Conservation (phyloP, 306 rosid species). For the Alnus glutinosa region DNA sequence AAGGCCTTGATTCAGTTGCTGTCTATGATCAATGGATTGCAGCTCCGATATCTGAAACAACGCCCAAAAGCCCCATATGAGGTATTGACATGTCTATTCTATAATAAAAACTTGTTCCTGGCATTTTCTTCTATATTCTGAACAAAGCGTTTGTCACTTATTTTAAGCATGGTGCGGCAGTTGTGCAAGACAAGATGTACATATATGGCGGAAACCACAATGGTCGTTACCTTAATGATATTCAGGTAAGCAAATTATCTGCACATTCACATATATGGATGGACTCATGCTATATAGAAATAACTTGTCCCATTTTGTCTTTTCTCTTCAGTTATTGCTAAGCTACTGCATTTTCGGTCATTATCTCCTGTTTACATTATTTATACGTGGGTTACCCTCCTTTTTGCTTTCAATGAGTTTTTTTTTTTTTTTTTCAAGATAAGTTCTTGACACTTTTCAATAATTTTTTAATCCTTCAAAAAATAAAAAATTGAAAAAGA, state of each 20-base stretch:
- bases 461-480: slow-evolving; percentile 8
- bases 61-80: slow-evolving; percentile 86
- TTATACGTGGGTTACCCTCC: neutral
- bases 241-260: slow-evolving; percentile 61
- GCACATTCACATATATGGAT: slow-evolving; percentile 16
- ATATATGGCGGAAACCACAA: slow-evolving; percentile 96
- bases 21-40: slow-evolving; percentile 84
- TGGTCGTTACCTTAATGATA: slow-evolving; percentile 93
- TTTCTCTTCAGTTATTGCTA: neutral
- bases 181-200: slow-evolving; percentile 84
- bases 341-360: neutral
- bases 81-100: slow-evolving; percentile 46
- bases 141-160: slow-evolving; percentile 26
- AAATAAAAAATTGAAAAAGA: neutral
- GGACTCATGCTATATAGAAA: slow-evolving; percentile 7
- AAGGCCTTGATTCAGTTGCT: slow-evolving; percentile 63
- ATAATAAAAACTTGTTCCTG: slow-evolving; percentile 11
- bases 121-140: slow-evolving; percentile 21
- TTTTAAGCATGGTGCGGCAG: slow-evolving; percentile 91
- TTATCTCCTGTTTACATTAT: neutral
- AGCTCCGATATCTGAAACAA: slow-evolving; percentile 70
- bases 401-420: neutral
- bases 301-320: neutral
- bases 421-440: neutral
- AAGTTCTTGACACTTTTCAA: neutral